Conservation (phyloP, 176 grass and related monocot species). For the Hordeum marinum region DNA sequence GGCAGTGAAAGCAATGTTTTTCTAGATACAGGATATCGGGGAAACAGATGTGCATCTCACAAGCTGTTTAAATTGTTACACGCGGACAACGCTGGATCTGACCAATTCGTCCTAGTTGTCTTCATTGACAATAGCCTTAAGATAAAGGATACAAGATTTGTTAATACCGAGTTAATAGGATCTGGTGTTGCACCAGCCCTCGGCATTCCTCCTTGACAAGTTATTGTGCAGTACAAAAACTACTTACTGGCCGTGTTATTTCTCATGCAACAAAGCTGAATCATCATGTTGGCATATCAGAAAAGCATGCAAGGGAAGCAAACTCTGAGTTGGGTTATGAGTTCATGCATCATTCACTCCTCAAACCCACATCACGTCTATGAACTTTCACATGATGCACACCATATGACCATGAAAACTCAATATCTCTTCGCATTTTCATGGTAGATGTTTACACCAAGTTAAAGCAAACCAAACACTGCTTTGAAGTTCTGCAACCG, state of each 20-base stretch:
- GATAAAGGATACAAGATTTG: slow-evolving; percentile 26
- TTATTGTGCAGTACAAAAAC: slow-evolving; percentile 2
- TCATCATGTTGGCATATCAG: slow-evolving; percentile 4
- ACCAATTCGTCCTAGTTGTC: slow-evolving; percentile 41
- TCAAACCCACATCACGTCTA: neutral
- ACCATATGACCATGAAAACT: neutral
- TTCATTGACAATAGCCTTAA: slow-evolving; percentile 35
- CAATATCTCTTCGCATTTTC: neutral
- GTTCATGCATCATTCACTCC: slow-evolving; percentile 5
- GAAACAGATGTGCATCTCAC: slow-evolving; percentile 10
- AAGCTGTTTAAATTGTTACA: slow-evolving; percentile 26
- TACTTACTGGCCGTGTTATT: neutral
- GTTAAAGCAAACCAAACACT: slow-evolving; percentile 6
- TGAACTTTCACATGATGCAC: slow-evolving; percentile 19
- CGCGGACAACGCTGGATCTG: slow-evolving; percentile 5
- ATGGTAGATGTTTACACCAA: neutral
- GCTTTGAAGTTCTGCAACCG: neutral
- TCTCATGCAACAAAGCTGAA: slow-evolving; percentile 12
- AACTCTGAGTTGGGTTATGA: neutral
- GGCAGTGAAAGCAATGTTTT: slow-evolving; percentile 20
- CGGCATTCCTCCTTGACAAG: slow-evolving; percentile 37
- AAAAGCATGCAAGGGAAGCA: neutral
- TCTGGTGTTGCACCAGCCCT: slow-evolving; percentile 11
- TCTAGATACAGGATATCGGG: slow-evolving; percentile 10
- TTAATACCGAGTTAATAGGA: slow-evolving; percentile 23